Conservation (phyloP, 441 rosid species). For the Arabidopsis lyrata region DNA sequence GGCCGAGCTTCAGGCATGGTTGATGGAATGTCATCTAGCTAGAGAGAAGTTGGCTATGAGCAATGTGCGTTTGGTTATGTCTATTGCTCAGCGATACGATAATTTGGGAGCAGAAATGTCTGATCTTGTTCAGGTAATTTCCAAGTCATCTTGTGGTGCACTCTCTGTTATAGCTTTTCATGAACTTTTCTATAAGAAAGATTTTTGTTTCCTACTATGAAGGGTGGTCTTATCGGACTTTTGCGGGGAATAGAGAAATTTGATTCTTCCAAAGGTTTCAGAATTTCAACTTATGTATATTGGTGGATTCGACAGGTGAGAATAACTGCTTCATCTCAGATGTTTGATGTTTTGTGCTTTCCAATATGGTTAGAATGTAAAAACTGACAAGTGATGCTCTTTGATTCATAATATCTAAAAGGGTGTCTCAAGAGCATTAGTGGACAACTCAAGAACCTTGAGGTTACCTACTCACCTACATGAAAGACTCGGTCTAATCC, state of each 20-base stretch:
- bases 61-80: constrained; percentile 96
- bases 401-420: constrained; percentile 23
- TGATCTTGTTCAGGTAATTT: constrained; percentile 93
- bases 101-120: constrained; percentile 94
- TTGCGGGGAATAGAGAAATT: constrained; percentile 95
- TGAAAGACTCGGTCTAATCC: constrained; percentile 83
- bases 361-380: not conserved
- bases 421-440: constrained; percentile 92
- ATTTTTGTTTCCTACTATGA: constrained; percentile 28
- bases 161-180: constrained; percentile 4
- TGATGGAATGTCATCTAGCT: constrained; percentile 78
- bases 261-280: constrained; percentile 94
- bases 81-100: constrained; percentile 89
- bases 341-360: constrained; percentile 15
- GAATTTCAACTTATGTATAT: constrained; percentile 94
- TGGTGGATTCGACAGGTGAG: constrained; percentile 99
- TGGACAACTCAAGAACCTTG: constrained; percentile 82
- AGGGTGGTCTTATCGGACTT: constrained; percentile 97
- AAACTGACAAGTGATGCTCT: constrained; percentile 11
- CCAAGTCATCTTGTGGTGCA: constrained; percentile 11
- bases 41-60: constrained; percentile 96
- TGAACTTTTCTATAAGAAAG: not conserved
- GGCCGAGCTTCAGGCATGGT: constrained; percentile 65
- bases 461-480: constrained; percentile 88
- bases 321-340: constrained; percentile 13